A percentile compares a stretch with the other conserved stretches of the same genome.
Conservation (phyloP, 306 rosid genomes). For the Mimosa pudica region DNA sequence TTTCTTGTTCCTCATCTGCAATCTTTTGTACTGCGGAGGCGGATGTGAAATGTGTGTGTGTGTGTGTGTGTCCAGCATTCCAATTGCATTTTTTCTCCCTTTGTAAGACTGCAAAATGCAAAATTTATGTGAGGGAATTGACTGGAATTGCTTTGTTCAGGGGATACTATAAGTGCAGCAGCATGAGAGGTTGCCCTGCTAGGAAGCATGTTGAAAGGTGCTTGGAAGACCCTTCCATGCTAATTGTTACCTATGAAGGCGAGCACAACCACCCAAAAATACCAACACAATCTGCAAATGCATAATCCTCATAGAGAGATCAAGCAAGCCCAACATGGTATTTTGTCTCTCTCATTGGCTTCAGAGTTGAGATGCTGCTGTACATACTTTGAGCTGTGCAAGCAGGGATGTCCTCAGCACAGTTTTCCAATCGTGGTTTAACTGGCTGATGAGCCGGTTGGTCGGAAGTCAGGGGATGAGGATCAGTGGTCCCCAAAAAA, state of each 20-base stretch:
- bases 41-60: neutral
- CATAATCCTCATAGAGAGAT: conserved; percentile 52
- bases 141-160: conserved; percentile 50
- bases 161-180: conserved; percentile 99
- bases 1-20: neutral
- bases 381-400: conserved; percentile 66
- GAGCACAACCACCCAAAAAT: conserved; percentile 91
- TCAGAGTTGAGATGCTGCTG: conserved; percentile 55
- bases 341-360: conserved; percentile 48
- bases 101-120: neutral
- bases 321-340: conserved; percentile 21
- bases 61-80: neutral
- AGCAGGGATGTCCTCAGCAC: conserved; percentile 44
- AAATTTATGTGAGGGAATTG: conserved; percentile 33
- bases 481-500: conserved; percentile 21
- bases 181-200: conserved; percentile 99
- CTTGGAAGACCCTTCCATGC: conserved; percentile 94
- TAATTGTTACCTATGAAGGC: conserved; percentile 92
- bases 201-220: conserved; percentile 99
- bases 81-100: conserved; percentile 1
- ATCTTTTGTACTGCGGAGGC: conserved; percentile 8
- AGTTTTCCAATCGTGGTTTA: conserved; percentile 42
- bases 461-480: conserved; percentile 39
- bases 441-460: conserved; percentile 45
- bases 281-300: conserved; percentile 80